Percentiles rank a stretch among this genome's conserved stretches.
Evolutionary conservation across 2,329 filamentous ascomycete species (phyloP).

Genomic region (Hypoxylon sp.): DNA sequence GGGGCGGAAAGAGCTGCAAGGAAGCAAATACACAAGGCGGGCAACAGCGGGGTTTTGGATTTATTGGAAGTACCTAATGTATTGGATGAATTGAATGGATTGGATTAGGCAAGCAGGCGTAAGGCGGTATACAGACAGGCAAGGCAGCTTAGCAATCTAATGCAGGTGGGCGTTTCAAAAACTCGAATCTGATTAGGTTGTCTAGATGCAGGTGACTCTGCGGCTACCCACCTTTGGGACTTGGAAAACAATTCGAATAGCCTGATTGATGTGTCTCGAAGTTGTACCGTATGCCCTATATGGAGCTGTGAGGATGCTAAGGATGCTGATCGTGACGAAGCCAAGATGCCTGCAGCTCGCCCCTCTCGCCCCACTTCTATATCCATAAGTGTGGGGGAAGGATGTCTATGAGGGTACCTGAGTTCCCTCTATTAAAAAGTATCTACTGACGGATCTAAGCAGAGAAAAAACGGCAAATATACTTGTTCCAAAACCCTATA

Average conservation of each 20-base stretch:
- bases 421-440: neutral
- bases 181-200: conserved; percentile 25
- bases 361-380: conserved; percentile 11
- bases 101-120: conserved; percentile 8
- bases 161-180: conserved; percentile 28
- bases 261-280: conserved; percentile 25
- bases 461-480: neutral
- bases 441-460: neutral
- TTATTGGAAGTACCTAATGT: neutral
- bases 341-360: conserved; percentile 23
- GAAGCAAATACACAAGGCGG: conserved; percentile 11
- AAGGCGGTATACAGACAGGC: neutral
- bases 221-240: conserved; percentile 26
- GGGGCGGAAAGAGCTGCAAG: conserved; percentile 23
- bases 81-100: no score
- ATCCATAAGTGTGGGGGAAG: conserved; percentile 27
- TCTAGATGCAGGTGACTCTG: conserved; percentile 27
- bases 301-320: conserved; percentile 23
- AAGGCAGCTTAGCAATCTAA: conserved; percentile 19
- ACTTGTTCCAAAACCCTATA: neutral
- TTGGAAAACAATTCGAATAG: conserved; percentile 18
- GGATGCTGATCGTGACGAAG: conserved; percentile 36
- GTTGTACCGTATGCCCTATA: neutral
- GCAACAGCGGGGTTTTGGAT: conserved; percentile 22
- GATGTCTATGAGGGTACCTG: neutral